Evolutionary conservation across 345 rosid species (phyloP), one percentile per base, ranked within the genome.

Genomic region (Populus ilicifolia): DNA sequence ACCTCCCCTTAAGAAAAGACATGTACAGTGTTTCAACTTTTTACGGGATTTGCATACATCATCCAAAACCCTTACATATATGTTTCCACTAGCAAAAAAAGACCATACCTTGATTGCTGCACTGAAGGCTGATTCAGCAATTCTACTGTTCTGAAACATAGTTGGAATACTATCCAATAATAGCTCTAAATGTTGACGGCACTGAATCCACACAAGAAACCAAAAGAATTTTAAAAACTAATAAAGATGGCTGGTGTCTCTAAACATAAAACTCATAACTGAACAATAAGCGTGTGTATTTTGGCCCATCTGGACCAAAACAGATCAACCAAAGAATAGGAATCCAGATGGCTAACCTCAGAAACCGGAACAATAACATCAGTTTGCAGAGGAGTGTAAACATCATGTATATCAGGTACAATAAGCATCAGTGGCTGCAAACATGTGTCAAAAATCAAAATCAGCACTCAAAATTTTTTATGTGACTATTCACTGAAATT

Each of bases 391-490:
- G 99, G 99, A 75, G 99, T 96, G 79, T 94, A 96, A 48, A 96
- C 98, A 87, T 96, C 99, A 89, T 92, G 90, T 68, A 96, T 82
- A 81, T 96, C 99, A 35, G 99, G 99, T 77, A 94, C 97, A 76
- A 96, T 91, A 75, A 96, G 94, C 99, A 96, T 96, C 89, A 93
- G 69, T 52, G 98, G 99, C 97, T 93, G 94, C 90, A 89, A 72
- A 80, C 46, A 76, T 77, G 73, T 1, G 52, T 6, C 69, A 23
- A 44, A 68, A 77, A 67, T 56, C 50, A 67, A 73, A 54, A 73
- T 54, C 43, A 67, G 50, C 12, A n/a, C 56, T 59, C 38, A 68
- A 46, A 46, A 11, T 11, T 8, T 70, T 44, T 2, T 9, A 43
- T 61, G 13, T 54, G 33, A 35, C 27, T 2, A 50, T 67, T 65